A percentile compares a stretch with the other conserved stretches of the same genome.
These are phyloP conservation scores for Marchantia paleacea DNA, from an alignment of 225 moss, liverwort and hornwort genomes.

Conservation along the genomic window DNA sequence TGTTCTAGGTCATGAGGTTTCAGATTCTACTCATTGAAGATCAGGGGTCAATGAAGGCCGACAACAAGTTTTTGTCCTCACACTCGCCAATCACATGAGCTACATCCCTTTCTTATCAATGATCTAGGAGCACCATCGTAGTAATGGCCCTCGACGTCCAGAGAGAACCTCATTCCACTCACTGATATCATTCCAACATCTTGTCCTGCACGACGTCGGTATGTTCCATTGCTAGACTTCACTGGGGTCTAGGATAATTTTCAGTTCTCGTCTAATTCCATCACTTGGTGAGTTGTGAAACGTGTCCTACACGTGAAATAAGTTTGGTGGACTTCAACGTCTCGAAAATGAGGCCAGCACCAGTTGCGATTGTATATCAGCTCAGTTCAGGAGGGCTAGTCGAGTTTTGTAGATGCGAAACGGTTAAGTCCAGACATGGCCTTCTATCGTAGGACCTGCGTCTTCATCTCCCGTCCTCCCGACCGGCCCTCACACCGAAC, in stretches of 20 bases:
- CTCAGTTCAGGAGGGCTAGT: background rate
- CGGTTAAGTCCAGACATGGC: background rate
- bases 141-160: conserved; percentile 13
- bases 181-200: conserved; percentile 15
- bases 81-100: conserved; percentile 38
- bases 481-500: background rate
- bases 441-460: background rate
- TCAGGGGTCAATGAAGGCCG: conserved; percentile 37
- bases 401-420: background rate
- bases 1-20: conserved; percentile 35
- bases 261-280: conserved; percentile 12
- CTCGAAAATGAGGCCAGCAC: background rate
- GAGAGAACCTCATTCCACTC: background rate
- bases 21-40: conserved; percentile 25
- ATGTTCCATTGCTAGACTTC: conserved; percentile 14
- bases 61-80: conserved; percentile 34
- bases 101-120: conserved; percentile 5
- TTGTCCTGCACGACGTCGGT: conserved; percentile 3
- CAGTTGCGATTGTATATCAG: background rate
- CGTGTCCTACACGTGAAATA: conserved; percentile 3
- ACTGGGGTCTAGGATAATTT: background rate
- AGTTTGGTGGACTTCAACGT: background rate
- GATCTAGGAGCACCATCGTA: conserved; percentile 14
- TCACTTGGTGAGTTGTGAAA: conserved; percentile 5
- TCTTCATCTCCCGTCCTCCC: background rate